Evolutionary conservation across 345 rosid species (phyloP).

Genomic region (Microthlaspi erraticum): DNA sequence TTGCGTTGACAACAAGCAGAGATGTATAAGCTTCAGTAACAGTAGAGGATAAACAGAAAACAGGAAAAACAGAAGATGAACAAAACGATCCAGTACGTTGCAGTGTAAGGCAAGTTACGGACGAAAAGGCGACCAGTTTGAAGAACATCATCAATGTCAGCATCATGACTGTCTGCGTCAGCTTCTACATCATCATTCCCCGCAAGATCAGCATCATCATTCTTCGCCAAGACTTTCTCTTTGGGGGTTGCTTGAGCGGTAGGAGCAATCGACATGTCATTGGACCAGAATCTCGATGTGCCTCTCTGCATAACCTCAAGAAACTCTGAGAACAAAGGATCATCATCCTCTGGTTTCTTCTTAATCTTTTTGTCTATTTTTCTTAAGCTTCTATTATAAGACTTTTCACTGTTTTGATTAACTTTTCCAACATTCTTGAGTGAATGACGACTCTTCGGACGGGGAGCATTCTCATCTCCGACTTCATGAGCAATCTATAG

Average conservation of each 20-base stretch:
- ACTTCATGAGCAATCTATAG: constrained; percentile 72
- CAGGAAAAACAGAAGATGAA: neutral
- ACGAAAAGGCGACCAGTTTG: constrained; percentile 77
- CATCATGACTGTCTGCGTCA: constrained; percentile 30
- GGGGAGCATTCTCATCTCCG: constrained; percentile 71
- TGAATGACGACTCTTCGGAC: constrained; percentile 88
- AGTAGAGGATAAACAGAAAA: constrained; percentile 2
- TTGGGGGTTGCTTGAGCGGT: constrained; percentile 35
- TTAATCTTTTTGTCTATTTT: constrained; percentile 46
- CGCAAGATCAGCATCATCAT: no score
- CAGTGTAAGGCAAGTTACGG: constrained; percentile 78
- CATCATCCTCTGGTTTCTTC: constrained; percentile 50
- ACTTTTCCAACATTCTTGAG: constrained; percentile 51
- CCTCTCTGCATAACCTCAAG: constrained; percentile 80
- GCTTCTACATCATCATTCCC: constrained; percentile 38
- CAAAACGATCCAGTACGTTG: constrained; percentile 58
- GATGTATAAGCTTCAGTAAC: no score
- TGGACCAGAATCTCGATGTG: constrained; percentile 79
- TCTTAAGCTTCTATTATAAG: constrained; percentile 29
- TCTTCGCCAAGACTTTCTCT: constrained; percentile 35
- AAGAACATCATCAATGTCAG: constrained; percentile 48
- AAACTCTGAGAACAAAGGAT: constrained; percentile 65
- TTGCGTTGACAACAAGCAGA: constrained; percentile 26
- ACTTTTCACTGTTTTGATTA: constrained; percentile 33
- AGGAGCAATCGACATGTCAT: constrained; percentile 59